phyloP scores from a whole-genome alignment of 1,284 basidiomycete species.

The Irpex sp. region DNA sequence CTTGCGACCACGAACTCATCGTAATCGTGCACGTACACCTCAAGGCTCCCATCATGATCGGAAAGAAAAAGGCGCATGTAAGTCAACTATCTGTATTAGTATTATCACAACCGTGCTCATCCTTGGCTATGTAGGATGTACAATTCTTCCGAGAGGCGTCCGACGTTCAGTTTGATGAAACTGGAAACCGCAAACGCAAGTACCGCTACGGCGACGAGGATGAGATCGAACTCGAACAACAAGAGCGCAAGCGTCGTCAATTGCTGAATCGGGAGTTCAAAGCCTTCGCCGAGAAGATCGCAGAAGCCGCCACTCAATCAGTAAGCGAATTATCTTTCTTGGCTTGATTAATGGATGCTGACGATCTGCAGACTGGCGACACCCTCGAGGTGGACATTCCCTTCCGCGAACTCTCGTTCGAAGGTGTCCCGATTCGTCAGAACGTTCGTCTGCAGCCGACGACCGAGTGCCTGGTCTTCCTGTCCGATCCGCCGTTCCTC shows the following conservation, averaged over 20 bases:
- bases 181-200: conserved; percentile 97
- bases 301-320: conserved; percentile 77
- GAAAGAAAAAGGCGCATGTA: conserved; percentile 96
- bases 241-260: conserved; percentile 87
- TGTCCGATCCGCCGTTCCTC: conserved; percentile 94
- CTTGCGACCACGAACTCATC: conserved; percentile 94
- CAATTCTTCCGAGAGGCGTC: conserved; percentile 99
- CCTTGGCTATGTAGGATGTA: conserved; percentile 62
- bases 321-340: conserved; percentile 36
- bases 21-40: conserved; percentile 95
- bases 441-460: conserved; percentile 95
- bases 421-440: conserved; percentile 95
- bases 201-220: conserved; percentile 98
- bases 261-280: conserved; percentile 96
- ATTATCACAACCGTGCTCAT: background rate
- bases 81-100: conserved; percentile 20
- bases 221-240: conserved; percentile 98
- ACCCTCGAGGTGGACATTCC: conserved; percentile 94
- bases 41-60: conserved; percentile 96
- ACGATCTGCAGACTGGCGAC: conserved; percentile 61
- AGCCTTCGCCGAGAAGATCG: conserved; percentile 89
- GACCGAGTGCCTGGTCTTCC: conserved; percentile 94
- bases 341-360: background rate
- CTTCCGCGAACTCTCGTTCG: conserved; percentile 96
- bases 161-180: conserved; percentile 98